Evolutionary conservation across 1,139 yeast genomes (phyloP).

Genomic region (Suhomyces guaymorum): DNA sequence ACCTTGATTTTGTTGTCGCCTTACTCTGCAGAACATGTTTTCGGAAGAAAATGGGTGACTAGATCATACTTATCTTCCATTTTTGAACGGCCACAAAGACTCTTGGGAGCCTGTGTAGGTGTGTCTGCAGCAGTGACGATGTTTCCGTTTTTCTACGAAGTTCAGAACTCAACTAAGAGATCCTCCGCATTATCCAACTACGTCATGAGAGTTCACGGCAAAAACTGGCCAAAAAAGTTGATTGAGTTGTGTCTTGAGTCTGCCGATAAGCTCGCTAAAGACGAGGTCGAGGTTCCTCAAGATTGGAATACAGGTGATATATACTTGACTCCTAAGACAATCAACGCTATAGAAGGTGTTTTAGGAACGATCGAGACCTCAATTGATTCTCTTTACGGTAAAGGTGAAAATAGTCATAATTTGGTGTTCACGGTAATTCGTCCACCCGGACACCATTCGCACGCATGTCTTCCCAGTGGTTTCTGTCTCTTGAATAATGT

Average conservation of each 20-base stretch:
- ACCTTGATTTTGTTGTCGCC: constrained; percentile 61
- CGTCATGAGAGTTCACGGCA: constrained; percentile 74
- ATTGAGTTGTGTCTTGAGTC: constrained; percentile 62
- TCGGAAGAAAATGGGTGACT: constrained; percentile 76
- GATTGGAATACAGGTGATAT: constrained; percentile 87
- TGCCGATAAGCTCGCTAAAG: constrained; percentile 52
- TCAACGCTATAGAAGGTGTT: constrained; percentile 76
- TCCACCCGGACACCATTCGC: constrained; percentile 93
- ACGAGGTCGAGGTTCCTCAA: constrained; percentile 72
- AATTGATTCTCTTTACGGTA: constrained; percentile 45
- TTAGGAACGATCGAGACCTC: constrained; percentile 78
- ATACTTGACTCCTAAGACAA: constrained; percentile 66
- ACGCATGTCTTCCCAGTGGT: constrained; percentile 82
- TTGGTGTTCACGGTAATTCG: constrained; percentile 71
- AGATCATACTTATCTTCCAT: constrained; percentile 67
- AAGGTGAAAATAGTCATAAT: constrained; percentile 35
- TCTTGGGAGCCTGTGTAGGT: constrained; percentile 75
- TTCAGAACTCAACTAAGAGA: constrained; percentile 50
- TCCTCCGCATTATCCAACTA: constrained; percentile 56
- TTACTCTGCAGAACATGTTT: constrained; percentile 64
- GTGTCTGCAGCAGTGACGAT: constrained; percentile 74
- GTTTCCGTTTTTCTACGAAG: constrained; percentile 61
- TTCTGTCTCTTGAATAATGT: constrained; percentile 82
- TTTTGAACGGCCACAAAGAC: constrained; percentile 82
- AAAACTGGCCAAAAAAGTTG: constrained; percentile 66